These are phyloP conservation scores for Suillus clintonianus DNA, from an alignment of 768 basidiomycete species.

Conservation along the genomic window DNA sequence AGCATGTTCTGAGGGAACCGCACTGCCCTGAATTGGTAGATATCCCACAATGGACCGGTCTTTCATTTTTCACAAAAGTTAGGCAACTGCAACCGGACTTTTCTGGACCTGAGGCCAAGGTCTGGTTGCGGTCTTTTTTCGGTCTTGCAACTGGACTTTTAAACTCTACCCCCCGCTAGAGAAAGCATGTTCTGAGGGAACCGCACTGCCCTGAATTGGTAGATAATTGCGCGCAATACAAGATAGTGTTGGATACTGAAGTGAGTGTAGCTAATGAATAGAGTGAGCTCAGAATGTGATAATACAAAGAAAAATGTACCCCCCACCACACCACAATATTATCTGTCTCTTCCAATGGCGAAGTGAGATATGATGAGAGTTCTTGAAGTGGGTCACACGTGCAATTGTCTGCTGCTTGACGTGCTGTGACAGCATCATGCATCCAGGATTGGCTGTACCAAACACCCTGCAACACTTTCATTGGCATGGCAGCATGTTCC, in stretches of 20 bases:
- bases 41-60: too few relatives aligned
- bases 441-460: background rate
- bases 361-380: conserved; percentile 3
- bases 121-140: too few relatives aligned
- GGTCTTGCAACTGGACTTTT: too few relatives aligned
- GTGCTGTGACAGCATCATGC: background rate
- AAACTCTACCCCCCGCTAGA: too few relatives aligned
- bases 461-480: background rate
- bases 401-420: background rate
- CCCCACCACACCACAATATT: background rate
- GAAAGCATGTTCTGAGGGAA: conserved; percentile 28
- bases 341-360: background rate
- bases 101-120: too few relatives aligned
- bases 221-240: conserved; percentile 14
- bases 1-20: conserved; percentile 23
- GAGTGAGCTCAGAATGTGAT: background rate
- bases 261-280: conserved; percentile 8
- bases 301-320: background rate
- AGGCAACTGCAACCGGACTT: too few relatives aligned
- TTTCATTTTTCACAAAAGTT: too few relatives aligned
- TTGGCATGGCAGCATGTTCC: background rate
- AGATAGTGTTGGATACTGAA: conserved; percentile 19
- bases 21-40: too few relatives aligned
- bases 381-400: background rate
- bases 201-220: too few relatives aligned